phyloP scores from a whole-genome alignment of 345 rosid species.

The Ricinus communis region DNA sequence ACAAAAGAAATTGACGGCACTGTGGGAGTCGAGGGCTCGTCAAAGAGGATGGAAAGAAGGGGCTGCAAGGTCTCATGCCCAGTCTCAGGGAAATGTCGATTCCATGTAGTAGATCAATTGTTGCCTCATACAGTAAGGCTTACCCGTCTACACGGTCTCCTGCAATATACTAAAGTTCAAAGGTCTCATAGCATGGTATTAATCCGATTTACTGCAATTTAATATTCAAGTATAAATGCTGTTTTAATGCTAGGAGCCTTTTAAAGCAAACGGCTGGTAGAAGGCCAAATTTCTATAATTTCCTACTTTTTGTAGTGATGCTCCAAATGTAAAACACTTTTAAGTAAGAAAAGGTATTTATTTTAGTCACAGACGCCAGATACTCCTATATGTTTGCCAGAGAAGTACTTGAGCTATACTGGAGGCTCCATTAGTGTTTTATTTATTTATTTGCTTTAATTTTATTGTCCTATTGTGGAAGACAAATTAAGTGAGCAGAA shows the following conservation, averaged over 20 bases:
- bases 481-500: too few species aligned
- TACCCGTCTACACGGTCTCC: neutral
- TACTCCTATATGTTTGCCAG: neutral
- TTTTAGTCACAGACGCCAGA: too few species aligned
- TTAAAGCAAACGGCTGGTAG: slow-evolving; percentile 7
- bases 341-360: neutral
- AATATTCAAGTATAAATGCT: slow-evolving; percentile 7
- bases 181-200: slow-evolving; percentile 5
- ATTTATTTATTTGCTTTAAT: too few species aligned
- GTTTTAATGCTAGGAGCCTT: slow-evolving; percentile 7
- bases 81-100: slow-evolving; percentile 54
- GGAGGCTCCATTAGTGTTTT: neutral
- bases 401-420: neutral
- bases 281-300: neutral
- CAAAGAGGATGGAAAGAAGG: slow-evolving; percentile 88
- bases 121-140: neutral
- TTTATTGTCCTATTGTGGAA: too few species aligned
- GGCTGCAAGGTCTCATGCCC: slow-evolving; percentile 38
- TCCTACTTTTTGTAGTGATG: neutral
- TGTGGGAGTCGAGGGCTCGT: slow-evolving; percentile 85
- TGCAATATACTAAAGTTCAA: neutral
- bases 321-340: slow-evolving; percentile 1
- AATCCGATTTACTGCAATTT: slow-evolving; percentile 3
- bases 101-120: slow-evolving; percentile 27
- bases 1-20: slow-evolving; percentile 70